Evolutionary conservation across 2,329 filamentous ascomycete species (phyloP).

Genomic region (Epichloe sp.): DNA sequence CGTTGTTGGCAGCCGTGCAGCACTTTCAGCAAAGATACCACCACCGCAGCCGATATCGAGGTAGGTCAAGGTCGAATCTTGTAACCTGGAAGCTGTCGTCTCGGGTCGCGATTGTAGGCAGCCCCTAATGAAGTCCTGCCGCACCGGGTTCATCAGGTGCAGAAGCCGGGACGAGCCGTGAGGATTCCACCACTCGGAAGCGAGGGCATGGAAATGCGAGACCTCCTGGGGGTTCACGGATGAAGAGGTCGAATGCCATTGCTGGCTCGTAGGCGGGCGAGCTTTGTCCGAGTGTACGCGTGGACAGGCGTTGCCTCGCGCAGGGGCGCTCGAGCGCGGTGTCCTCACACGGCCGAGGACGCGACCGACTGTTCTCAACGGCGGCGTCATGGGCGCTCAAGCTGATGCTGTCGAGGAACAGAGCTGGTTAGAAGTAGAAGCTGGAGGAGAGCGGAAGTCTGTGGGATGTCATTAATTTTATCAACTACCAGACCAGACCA

Average conservation of each 20-base stretch:
- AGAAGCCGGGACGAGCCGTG: conserved; percentile 83
- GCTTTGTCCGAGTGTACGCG: neutral
- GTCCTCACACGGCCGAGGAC: neutral
- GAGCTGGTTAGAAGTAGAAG: neutral
- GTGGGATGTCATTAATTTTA: neutral
- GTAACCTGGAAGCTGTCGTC: conserved; percentile 15
- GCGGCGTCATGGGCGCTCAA: neutral
- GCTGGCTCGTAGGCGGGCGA: neutral
- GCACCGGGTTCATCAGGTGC: conserved; percentile 95
- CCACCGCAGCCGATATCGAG: conserved; percentile 93
- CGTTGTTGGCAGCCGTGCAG: conserved; percentile 54
- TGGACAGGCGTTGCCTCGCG: neutral
- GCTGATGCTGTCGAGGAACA: neutral
- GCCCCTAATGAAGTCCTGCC: conserved; percentile 75
- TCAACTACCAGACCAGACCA: neutral
- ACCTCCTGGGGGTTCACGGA: conserved; percentile 82
- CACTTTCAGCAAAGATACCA: conserved; percentile 88
- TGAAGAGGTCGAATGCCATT: conserved; percentile 29
- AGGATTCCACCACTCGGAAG: conserved; percentile 94
- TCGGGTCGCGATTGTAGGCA: conserved; percentile 48
- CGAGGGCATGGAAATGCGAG: conserved; percentile 86
- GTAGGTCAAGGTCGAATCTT: conserved; percentile 40
- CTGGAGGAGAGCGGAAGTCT: neutral
- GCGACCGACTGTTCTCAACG: neutral
- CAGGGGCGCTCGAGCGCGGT: neutral